A percentile compares a stretch with the other conserved stretches of the same genome.
Evolutionary conservation across 2,329 filamentous ascomycete genomes (phyloP).

Genomic region (Neospermospora avenae): DNA sequence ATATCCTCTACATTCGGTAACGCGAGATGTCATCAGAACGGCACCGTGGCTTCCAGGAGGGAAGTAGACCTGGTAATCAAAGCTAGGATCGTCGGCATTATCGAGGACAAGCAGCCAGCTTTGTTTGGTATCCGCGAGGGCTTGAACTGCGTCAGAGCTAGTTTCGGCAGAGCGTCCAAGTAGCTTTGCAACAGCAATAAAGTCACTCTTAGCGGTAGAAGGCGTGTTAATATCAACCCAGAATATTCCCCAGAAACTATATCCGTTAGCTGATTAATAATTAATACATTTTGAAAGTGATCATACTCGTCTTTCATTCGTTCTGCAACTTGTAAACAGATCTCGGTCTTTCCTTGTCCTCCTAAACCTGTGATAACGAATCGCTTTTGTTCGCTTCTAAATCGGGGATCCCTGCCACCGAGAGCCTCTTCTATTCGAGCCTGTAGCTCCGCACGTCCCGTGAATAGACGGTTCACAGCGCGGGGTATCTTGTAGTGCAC

Average conservation of each 20-base stretch:
- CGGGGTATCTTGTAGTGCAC: conserved; percentile 8
- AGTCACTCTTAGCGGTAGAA: conserved; percentile 18
- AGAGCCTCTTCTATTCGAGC: conserved; percentile 14
- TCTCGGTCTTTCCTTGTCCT: background rate
- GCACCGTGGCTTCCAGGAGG: conserved; percentile 35
- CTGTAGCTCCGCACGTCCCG: conserved; percentile 19
- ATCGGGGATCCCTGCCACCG: no score
- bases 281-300: background rate
- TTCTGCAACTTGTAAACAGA: conserved; percentile 22
- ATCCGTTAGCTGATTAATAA: conserved; percentile 11
- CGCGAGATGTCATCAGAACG: conserved; percentile 40
- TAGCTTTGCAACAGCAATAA: conserved; percentile 18
- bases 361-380: conserved; percentile 14
- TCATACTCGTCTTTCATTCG: conserved; percentile 24
- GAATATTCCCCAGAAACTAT: conserved; percentile 24
- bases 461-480: conserved; percentile 21
- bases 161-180: conserved; percentile 12
- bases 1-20: conserved; percentile 33
- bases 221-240: conserved; percentile 19
- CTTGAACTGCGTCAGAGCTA: conserved; percentile 16
- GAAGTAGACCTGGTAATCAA: conserved; percentile 35
- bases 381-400: conserved; percentile 20
- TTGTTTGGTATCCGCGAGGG: conserved; percentile 23
- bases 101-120: conserved; percentile 41
- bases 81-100: conserved; percentile 40